phyloP scores from a whole-genome alignment of 768 basidiomycete genomes.

The Mrakia frigida region DNA sequence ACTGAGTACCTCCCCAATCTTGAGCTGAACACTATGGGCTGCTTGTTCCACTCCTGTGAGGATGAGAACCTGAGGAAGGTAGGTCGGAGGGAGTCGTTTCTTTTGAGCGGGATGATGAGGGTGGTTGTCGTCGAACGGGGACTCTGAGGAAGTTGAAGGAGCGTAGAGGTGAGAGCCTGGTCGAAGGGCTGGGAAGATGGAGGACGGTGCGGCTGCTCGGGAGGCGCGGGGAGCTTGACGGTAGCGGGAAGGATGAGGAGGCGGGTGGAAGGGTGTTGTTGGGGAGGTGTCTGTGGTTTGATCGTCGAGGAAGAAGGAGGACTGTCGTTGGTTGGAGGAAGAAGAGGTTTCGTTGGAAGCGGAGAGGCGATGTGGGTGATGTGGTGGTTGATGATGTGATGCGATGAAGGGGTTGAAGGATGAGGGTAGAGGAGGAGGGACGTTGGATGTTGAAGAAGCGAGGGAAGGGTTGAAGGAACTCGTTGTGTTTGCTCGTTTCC shows the following conservation, averaged over 20 bases:
- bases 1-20: not conserved
- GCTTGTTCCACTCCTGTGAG: not conserved
- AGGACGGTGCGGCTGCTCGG: not conserved
- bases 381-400: not conserved
- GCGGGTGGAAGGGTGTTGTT: not conserved
- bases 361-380: not conserved
- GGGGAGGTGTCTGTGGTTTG: not conserved
- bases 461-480: not conserved
- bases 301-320: too few species aligned
- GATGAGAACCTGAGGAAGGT: constrained; percentile 1
- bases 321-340: not conserved
- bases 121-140: not conserved
- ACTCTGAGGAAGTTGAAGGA: not conserved
- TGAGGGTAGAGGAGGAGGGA: not conserved
- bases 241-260: not conserved
- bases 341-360: not conserved
- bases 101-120: not conserved
- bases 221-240: not conserved
- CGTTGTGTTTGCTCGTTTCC: not conserved
- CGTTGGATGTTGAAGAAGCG: not conserved
- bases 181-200: constrained; percentile 2
- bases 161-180: constrained; percentile 8
- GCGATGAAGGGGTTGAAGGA: constrained; percentile 4
- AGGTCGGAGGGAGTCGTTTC: not conserved
- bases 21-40: not conserved